Evolutionary conservation across 352 stramenopile species (phyloP).

Genomic region (Phytophthora foliorum): DNA sequence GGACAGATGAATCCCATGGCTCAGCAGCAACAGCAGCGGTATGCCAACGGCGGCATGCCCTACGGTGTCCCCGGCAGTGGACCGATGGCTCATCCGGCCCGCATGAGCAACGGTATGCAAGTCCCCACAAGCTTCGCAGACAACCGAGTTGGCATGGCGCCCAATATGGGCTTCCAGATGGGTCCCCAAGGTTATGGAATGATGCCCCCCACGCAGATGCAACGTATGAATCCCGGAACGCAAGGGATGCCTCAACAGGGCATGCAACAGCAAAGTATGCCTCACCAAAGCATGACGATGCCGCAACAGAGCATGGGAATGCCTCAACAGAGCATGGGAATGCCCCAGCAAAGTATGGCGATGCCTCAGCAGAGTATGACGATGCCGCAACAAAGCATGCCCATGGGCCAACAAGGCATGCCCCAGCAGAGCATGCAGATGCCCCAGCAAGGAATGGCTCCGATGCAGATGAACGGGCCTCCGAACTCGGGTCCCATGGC

Average conservation of each 20-base stretch:
- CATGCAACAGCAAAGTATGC: slow-evolving; percentile 44
- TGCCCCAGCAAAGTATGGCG: slow-evolving; percentile 36
- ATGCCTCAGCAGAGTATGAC: slow-evolving; percentile 29
- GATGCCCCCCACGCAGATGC: slow-evolving; percentile 46
- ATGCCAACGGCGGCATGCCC: slow-evolving; percentile 49
- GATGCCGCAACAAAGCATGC: slow-evolving; percentile 31
- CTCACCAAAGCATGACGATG: slow-evolving; percentile 42
- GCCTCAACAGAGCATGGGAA: slow-evolving; percentile 34
- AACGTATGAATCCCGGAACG: slow-evolving; percentile 44
- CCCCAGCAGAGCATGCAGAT: slow-evolving; percentile 39
- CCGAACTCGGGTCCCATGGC: slow-evolving; percentile 29
- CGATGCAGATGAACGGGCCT: slow-evolving; percentile 47
- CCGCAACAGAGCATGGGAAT: slow-evolving; percentile 36
- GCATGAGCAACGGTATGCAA: slow-evolving; percentile 47
- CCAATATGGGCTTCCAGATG: slow-evolving; percentile 57
- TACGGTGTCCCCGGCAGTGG: slow-evolving; percentile 40
- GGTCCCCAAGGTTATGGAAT: slow-evolving; percentile 62
- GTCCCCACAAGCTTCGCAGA: slow-evolving; percentile 48
- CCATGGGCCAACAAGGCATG: slow-evolving; percentile 38
- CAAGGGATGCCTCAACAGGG: slow-evolving; percentile 44
- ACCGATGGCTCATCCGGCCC: slow-evolving; percentile 33
- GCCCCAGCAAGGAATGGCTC: slow-evolving; percentile 31
- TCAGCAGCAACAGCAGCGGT: slow-evolving; percentile 48
- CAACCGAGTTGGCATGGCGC: slow-evolving; percentile 36
- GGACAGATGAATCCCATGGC: slow-evolving; percentile 47